Conservation (phyloP, 2,329 filamentous ascomycete species). For the Ophiosphaerella herpotricha region DNA sequence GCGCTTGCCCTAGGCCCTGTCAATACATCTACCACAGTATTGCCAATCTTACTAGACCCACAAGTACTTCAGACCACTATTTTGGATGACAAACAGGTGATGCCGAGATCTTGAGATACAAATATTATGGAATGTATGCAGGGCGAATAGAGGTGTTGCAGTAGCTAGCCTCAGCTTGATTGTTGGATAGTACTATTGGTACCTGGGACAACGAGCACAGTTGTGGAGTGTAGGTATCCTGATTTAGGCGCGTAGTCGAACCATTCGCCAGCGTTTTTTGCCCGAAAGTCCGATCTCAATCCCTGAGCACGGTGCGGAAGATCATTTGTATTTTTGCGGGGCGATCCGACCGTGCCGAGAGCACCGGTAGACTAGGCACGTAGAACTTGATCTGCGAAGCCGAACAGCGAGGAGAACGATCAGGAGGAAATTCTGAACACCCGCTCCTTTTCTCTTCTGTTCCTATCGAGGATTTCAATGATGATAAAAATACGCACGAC, state of each 20-base stretch:
- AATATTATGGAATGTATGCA: background rate
- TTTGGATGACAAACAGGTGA: constrained; percentile 2
- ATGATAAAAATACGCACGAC: no score
- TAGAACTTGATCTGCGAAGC: no score
- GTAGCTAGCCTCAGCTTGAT: background rate
- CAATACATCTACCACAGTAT: constrained; percentile 8
- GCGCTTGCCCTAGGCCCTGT: background rate
- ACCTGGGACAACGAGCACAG: no score
- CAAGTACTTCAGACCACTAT: constrained; percentile 1
- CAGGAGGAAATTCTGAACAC: no score
- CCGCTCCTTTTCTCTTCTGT: no score
- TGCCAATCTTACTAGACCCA: constrained; percentile 20
- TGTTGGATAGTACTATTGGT: background rate
- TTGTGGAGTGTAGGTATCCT: no score
- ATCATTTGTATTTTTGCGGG: constrained; percentile 9
- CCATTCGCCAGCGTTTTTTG: background rate
- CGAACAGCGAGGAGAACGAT: no score
- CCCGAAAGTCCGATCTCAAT: no score
- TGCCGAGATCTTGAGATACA: constrained; percentile 3
- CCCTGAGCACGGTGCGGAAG: constrained; percentile 8
- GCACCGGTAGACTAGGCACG: no score
- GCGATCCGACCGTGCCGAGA: constrained; percentile 17
- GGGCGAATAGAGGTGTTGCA: constrained; percentile 2
- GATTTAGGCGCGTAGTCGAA: background rate
- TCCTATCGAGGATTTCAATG: no score